Evolutionary conservation across 139 green algal genomes (phyloP).

Genomic region (Limnomonas spitsbergensis): DNA sequence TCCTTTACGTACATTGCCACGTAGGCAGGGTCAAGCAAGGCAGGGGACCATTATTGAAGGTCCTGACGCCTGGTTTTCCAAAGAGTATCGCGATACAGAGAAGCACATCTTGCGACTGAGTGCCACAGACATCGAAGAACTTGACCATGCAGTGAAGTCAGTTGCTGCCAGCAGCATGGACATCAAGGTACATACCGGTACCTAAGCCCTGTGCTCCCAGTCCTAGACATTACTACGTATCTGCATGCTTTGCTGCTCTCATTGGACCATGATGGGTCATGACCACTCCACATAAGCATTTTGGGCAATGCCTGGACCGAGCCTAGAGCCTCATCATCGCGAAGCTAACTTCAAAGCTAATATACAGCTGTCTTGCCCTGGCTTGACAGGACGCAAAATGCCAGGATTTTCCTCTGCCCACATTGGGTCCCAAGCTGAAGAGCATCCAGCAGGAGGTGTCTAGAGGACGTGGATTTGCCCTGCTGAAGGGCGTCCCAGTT

Average conservation of each 20-base stretch:
- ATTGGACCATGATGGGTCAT: no score
- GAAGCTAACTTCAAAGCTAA: no score
- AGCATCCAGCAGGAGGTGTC: conserved; percentile 36
- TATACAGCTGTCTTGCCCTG: no score
- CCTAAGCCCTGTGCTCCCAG: background rate
- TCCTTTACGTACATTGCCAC: background rate
- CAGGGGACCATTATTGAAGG: conserved; percentile 44
- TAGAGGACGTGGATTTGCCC: conserved; percentile 53
- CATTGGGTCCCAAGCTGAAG: conserved; percentile 42
- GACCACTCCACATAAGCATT: no score
- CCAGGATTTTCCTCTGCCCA: conserved; percentile 51
- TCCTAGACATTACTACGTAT: no score
- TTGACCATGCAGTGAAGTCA: conserved; percentile 31
- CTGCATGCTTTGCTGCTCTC: no score
- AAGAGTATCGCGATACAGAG: conserved; percentile 27
- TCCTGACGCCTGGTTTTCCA: conserved; percentile 36
- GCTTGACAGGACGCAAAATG: conserved; percentile 40
- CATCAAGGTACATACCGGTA: conserved; percentile 23
- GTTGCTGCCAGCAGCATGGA: conserved; percentile 30
- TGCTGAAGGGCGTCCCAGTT: conserved; percentile 56
- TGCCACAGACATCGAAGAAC: conserved; percentile 32
- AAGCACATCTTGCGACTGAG: conserved; percentile 35
- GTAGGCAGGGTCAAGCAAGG: conserved; percentile 33
- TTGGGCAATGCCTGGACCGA: no score
- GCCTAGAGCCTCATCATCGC: no score